Conservation (phyloP, 2,329 filamentous ascomycete species). For the Paecilomyces dactylethromorphus region DNA sequence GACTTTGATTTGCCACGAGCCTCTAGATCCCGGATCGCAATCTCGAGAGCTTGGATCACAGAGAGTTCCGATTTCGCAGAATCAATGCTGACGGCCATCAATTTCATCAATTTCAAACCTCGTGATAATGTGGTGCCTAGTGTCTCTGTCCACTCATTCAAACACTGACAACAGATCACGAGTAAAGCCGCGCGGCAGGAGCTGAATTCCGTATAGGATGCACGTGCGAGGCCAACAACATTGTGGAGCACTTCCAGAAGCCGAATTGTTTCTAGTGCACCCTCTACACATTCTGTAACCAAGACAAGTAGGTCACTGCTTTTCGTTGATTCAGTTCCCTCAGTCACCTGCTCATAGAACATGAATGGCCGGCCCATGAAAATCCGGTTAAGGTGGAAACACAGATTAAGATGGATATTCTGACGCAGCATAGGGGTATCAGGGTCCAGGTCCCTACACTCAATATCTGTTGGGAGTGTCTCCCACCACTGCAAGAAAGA, state of each 20-base stretch:
- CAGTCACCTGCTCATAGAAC: slow-evolving; percentile 28
- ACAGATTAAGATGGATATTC: slow-evolving; percentile 46
- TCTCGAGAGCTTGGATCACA: slow-evolving; percentile 47
- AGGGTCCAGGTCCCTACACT: slow-evolving; percentile 37
- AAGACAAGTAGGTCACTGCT: slow-evolving; percentile 24
- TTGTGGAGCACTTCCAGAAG: slow-evolving; percentile 45
- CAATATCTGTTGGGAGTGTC: slow-evolving; percentile 28
- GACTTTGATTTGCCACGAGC: slow-evolving; percentile 32
- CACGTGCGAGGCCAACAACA: slow-evolving; percentile 49
- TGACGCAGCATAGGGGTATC: slow-evolving; percentile 39
- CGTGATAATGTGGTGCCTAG: slow-evolving; percentile 43
- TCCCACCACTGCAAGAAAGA: slow-evolving; percentile 37
- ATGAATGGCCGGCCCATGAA: slow-evolving; percentile 51
- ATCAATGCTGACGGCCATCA: slow-evolving; percentile 48
- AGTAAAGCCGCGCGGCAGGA: slow-evolving; percentile 50
- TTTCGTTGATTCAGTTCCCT: slow-evolving; percentile 25
- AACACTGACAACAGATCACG: slow-evolving; percentile 37
- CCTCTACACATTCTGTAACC: slow-evolving; percentile 48
- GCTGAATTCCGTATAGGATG: slow-evolving; percentile 52
- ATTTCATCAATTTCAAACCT: slow-evolving; percentile 46
- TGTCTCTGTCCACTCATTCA: slow-evolving; percentile 33
- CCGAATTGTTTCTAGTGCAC: slow-evolving; percentile 46
- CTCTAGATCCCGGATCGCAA: slow-evolving; percentile 41
- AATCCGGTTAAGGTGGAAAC: slow-evolving; percentile 48
- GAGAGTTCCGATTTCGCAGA: slow-evolving; percentile 47